Conservation (phyloP, 2,329 filamentous ascomycete genomes). For the Cladophialophora carrionii region DNA sequence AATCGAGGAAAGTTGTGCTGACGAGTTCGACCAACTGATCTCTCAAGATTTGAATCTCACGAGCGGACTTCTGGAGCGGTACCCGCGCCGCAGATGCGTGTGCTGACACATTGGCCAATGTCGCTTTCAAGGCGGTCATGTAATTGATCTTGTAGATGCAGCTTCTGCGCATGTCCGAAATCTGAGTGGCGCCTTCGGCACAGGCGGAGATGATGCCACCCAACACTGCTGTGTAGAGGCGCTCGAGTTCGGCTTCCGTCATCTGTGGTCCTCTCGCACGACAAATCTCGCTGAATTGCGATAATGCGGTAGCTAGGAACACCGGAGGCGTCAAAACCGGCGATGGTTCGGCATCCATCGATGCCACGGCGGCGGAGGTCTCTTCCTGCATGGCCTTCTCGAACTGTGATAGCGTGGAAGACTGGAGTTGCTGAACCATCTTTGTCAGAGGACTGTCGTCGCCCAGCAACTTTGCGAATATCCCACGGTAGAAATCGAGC, state of each 20-base stretch:
- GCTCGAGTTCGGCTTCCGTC: constrained; percentile 69
- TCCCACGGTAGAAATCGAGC: constrained; percentile 83
- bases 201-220: constrained; percentile 84
- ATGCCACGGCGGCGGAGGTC: constrained; percentile 14
- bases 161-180: constrained; percentile 44
- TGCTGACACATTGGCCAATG: constrained; percentile 58
- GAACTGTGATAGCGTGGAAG: constrained; percentile 53
- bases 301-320: constrained; percentile 31
- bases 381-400: constrained; percentile 39
- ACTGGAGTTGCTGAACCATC: constrained; percentile 40
- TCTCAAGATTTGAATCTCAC: constrained; percentile 30
- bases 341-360: constrained; percentile 15
- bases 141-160: constrained; percentile 57
- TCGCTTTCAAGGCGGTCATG: constrained; percentile 57
- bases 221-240: constrained; percentile 77
- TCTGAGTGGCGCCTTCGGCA: constrained; percentile 61
- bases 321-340: constrained; percentile 32
- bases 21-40: constrained; percentile 29
- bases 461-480: constrained; percentile 79
- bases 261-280: constrained; percentile 35
- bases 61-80: constrained; percentile 27
- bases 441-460: constrained; percentile 20
- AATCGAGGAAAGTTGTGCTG: constrained; percentile 29
- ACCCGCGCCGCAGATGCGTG: constrained; percentile 43
- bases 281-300: constrained; percentile 57